These are phyloP conservation scores for Linum usitatissimum DNA, from an alignment of 345 rosid genomes.

Conservation along the genomic window DNA sequence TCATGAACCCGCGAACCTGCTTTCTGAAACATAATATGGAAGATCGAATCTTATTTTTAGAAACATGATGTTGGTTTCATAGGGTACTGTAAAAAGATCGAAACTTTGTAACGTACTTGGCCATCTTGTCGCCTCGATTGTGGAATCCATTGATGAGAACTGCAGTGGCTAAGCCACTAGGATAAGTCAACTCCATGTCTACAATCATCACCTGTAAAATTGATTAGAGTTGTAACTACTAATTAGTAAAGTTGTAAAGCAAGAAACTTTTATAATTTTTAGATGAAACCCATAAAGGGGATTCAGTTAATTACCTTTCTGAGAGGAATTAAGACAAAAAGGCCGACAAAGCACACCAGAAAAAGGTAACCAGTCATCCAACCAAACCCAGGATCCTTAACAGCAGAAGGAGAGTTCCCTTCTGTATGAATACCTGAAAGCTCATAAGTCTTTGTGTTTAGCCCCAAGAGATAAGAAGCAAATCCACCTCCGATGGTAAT, in stretches of 20 bases:
- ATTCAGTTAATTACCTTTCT: constrained; percentile 39
- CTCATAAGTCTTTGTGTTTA: constrained; percentile 72
- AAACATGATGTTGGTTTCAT: too few species aligned
- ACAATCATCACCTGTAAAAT: constrained; percentile 56
- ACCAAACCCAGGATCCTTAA: constrained; percentile 82
- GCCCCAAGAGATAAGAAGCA: constrained; percentile 79
- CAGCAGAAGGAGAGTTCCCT: constrained; percentile 53
- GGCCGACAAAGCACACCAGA: constrained; percentile 83
- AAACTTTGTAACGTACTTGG: constrained; percentile 35
- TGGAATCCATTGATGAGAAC: constrained; percentile 97
- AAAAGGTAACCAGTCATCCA: constrained; percentile 91
- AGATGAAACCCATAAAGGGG: background rate
- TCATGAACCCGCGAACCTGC: constrained; percentile 63
- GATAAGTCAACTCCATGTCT: constrained; percentile 73
- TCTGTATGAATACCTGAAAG: constrained; percentile 55
- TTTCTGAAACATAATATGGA: constrained; percentile 35
- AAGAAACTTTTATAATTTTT: too few species aligned
- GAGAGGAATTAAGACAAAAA: constrained; percentile 84
- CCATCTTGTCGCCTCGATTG: constrained; percentile 56
- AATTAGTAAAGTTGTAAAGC: background rate
- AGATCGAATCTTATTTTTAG: too few species aligned
- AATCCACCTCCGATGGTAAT: constrained; percentile 96
- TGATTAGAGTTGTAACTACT: too few species aligned
- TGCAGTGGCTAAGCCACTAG: constrained; percentile 89
- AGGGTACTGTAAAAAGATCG: too few species aligned